phyloP scores from a whole-genome alignment of 106 monocot species.

The Xerophyta viscosa region DNA sequence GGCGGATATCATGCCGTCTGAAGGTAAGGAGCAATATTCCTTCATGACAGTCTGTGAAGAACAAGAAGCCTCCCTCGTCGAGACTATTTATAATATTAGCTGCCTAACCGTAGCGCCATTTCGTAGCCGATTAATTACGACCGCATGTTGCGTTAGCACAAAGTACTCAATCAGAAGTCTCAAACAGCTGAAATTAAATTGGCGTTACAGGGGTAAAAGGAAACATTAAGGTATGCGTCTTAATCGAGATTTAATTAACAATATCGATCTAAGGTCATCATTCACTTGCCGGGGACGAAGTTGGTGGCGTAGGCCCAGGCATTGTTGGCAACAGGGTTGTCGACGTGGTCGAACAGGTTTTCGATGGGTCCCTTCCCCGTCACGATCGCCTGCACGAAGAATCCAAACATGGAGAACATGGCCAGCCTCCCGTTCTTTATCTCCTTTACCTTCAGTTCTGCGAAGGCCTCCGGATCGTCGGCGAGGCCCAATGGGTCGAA shows the following conservation, averaged over 20 bases:
- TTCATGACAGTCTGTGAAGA: slow-evolving; percentile 62
- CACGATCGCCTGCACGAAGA: slow-evolving; percentile 32
- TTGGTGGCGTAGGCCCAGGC: slow-evolving; percentile 85
- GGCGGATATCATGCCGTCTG: slow-evolving; percentile 34
- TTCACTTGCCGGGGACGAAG: slow-evolving; percentile 69
- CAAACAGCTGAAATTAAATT: too few species aligned
- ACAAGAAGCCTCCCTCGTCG: slow-evolving; percentile 37
- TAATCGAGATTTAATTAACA: too few species aligned
- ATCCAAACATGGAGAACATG: slow-evolving; percentile 30
- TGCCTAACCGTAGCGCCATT: too few species aligned
- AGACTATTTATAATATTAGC: too few species aligned
- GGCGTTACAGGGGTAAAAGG: too few species aligned
- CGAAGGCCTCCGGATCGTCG: slow-evolving; percentile 48
- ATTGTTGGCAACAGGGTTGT: slow-evolving; percentile 35
- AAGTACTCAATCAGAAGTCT: too few species aligned
- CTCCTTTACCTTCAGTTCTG: slow-evolving; percentile 40
- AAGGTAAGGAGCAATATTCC: slow-evolving; percentile 34
- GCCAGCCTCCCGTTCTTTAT: slow-evolving; percentile 28
- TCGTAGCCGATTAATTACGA: too few species aligned
- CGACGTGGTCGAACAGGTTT: slow-evolving; percentile 42
- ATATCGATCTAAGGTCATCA: too few species aligned
- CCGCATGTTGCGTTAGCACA: too few species aligned
- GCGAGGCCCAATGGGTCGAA: slow-evolving; percentile 52
- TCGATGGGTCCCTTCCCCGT: slow-evolving; percentile 44
- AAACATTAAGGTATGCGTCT: too few species aligned